Evolutionary conservation across 176 grass and related monocot genomes (phyloP).

Genomic region (Oryza meridionalis): DNA sequence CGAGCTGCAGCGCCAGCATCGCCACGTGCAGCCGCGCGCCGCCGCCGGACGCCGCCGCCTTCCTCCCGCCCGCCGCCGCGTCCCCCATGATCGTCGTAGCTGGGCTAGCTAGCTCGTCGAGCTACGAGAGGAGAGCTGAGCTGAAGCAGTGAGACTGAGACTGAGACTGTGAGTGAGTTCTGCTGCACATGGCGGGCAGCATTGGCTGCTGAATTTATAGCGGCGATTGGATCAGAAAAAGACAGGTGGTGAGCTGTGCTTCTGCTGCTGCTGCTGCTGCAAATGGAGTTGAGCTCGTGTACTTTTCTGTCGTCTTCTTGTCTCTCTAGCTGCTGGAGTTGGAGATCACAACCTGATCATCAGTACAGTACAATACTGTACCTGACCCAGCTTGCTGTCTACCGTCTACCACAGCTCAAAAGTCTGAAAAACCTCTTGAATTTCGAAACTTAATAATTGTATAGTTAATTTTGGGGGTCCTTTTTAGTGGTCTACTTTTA

Average conservation of each 20-base stretch:
- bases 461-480: no score
- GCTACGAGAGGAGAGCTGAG: not conserved
- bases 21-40: constrained; percentile 86
- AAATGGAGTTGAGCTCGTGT: constrained; percentile 5
- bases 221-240: not conserved
- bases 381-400: not conserved
- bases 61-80: not conserved
- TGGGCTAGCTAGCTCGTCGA: not conserved
- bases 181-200: not conserved
- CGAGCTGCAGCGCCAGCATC: constrained; percentile 97
- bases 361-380: no score
- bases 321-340: not conserved
- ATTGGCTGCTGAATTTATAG: not conserved
- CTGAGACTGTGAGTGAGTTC: not conserved
- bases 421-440: not conserved
- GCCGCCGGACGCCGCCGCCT: no score
- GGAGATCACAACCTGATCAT: no score
- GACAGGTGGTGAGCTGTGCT: not conserved
- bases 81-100: not conserved
- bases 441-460: no score
- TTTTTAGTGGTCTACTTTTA: no score
- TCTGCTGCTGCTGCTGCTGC: not conserved
- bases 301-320: not conserved
- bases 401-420: not conserved
- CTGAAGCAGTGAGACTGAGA: not conserved